Conservation (phyloP, 2,329 filamentous ascomycete species). For the Botrytis fabae region DNA sequence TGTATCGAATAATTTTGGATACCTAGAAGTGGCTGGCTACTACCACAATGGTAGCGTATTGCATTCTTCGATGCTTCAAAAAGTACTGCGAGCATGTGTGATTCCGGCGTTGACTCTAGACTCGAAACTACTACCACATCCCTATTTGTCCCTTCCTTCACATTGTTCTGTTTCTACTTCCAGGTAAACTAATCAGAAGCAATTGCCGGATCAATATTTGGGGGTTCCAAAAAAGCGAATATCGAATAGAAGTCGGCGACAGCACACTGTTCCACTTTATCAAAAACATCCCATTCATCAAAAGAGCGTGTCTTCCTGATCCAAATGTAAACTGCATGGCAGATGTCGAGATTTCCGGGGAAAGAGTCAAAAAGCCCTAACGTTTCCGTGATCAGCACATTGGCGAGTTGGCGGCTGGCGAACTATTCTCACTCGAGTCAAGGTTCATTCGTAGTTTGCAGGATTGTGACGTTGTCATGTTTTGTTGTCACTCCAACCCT, state of each 20-base stretch:
- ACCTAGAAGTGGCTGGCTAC: neutral
- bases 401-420: neutral
- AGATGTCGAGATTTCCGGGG: neutral
- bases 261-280: neutral
- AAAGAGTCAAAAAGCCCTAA: neutral
- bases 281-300: neutral
- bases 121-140: neutral
- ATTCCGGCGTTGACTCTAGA: neutral
- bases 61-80: neutral
- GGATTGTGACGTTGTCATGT: constrained; percentile 3
- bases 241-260: accelerated
- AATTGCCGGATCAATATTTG: neutral
- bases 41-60: neutral
- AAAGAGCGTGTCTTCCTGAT: neutral
- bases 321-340: neutral
- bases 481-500: constrained; percentile 8
- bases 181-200: neutral
- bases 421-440: constrained; percentile 3
- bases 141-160: neutral
- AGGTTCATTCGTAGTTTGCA: neutral
- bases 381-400: neutral
- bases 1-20: neutral
- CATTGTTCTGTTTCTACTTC: neutral
- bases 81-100: neutral
- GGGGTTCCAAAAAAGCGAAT: neutral